Evolutionary conservation across 2,329 filamentous ascomycete species (phyloP).

Genomic region (Venturia oleaginea): DNA sequence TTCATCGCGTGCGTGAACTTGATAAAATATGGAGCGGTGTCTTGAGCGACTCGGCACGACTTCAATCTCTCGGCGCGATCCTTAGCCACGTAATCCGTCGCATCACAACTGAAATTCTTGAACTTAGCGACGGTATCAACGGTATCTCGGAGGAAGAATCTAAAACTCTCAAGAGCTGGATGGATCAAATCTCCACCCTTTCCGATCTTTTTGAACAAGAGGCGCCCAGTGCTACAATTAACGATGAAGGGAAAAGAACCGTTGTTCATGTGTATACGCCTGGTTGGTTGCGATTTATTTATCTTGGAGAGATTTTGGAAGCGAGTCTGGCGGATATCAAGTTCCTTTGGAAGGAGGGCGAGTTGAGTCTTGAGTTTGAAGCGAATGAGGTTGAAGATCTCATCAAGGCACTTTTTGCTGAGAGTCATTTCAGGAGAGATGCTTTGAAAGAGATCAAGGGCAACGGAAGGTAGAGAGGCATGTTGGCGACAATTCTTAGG

Average conservation of each 20-base stretch:
- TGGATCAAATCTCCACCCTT: slow-evolving; percentile 45
- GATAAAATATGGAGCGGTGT: slow-evolving; percentile 49
- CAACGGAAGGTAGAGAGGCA: background rate
- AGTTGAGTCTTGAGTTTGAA: slow-evolving; percentile 52
- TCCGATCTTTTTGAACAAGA: slow-evolving; percentile 47
- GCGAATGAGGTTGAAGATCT: slow-evolving; percentile 53
- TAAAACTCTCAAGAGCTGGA: slow-evolving; percentile 48
- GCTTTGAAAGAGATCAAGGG: slow-evolving; percentile 47
- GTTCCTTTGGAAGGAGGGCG: slow-evolving; percentile 56
- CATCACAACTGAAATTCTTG: slow-evolving; percentile 53
- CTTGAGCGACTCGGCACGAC: slow-evolving; percentile 49
- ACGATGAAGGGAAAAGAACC: slow-evolving; percentile 30
- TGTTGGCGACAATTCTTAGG: too few species aligned
- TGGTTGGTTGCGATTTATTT: slow-evolving; percentile 58
- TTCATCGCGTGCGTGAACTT: slow-evolving; percentile 48
- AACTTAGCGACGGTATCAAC: slow-evolving; percentile 38
- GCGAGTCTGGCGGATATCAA: slow-evolving; percentile 56
- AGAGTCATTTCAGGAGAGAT: slow-evolving; percentile 48
- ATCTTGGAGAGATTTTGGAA: slow-evolving; percentile 54
- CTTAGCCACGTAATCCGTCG: slow-evolving; percentile 49
- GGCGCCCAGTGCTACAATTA: slow-evolving; percentile 18
- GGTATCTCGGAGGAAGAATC: slow-evolving; percentile 56
- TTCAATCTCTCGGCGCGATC: slow-evolving; percentile 53
- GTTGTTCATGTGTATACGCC: slow-evolving; percentile 54
- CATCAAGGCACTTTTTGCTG: slow-evolving; percentile 55